Evolutionary conservation across 2,329 filamentous ascomycete genomes (phyloP), one percentile per base, ranked within the genome.

Genomic region (Malbranchea cinnamomea): DNA sequence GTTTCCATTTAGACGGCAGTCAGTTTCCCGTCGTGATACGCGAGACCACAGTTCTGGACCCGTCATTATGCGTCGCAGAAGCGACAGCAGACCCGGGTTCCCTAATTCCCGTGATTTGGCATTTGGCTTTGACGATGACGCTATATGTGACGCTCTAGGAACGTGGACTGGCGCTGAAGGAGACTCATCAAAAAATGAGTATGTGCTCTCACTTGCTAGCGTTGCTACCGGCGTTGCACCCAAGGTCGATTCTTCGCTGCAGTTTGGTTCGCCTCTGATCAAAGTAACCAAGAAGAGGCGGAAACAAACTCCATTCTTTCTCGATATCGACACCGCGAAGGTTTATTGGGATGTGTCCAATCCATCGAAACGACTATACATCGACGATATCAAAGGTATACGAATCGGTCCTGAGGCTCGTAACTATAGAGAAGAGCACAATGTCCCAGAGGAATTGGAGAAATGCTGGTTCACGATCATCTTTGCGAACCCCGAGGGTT

Each of bases 361-460:
- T 20, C 75, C 79, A 1, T 71, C 74, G 14, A 95, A 94, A 52
- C 74, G 73, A 31, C 78, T 98, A 40, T 91, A 92, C 52, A 81
- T 98, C 38, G 89, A 98, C 46, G 84, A 95, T 50, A 87, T 98
- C 45, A 78, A 81, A 46, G 84, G 93, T 47, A 84, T 95, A 27
- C 75, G 85, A 38, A 73, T 76, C 19, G 84, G 82, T 11, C 69
- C 70, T 8, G 82, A 95, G 49, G 82, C 87, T 11, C 74, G 80
- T 34, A 87, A 92, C 49, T 92, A 93, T 50, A 78, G 82, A 23
- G 74, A 87, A 44, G 85, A 94, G 52, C 81, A 79, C 47, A 71
- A 74, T 22, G 61, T 89, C 13, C 59, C 75, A 1, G 68, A 76
- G 30, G 60, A 70, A 4, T 68, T 74, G 22, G 78, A 85, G 44